phyloP scores from a whole-genome alignment of 352 stramenopile genomes.

The Globisporangium alternatum region DNA sequence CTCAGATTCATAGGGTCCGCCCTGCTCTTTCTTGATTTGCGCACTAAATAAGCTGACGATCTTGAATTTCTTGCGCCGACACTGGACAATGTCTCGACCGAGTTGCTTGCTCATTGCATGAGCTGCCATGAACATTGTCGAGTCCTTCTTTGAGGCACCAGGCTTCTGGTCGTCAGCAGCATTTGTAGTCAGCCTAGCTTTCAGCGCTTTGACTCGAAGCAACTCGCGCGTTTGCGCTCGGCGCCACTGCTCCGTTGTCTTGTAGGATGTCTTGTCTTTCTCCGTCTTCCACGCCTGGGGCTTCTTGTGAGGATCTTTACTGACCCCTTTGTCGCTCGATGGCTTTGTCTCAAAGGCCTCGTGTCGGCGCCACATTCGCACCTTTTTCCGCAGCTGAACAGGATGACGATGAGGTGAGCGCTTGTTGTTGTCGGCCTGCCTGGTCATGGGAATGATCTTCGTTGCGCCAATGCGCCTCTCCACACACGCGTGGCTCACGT shows the following conservation, averaged over 20 bases:
- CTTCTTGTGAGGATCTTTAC: neutral
- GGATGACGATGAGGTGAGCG: neutral
- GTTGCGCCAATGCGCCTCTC: slow-evolving; percentile 27
- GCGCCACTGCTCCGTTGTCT: slow-evolving; percentile 19
- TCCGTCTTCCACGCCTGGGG: neutral
- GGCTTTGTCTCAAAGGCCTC: neutral
- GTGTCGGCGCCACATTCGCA: slow-evolving; percentile 11
- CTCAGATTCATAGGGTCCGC: neutral
- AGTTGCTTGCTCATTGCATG: slow-evolving; percentile 24
- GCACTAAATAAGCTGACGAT: slow-evolving; percentile 10
- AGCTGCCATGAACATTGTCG: neutral
- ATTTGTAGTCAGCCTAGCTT: neutral
- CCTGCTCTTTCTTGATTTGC: slow-evolving; percentile 2
- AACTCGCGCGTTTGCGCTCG: slow-evolving; percentile 11
- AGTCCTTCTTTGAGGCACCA: neutral
- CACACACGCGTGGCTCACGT: slow-evolving; percentile 23
- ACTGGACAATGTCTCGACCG: slow-evolving; percentile 24
- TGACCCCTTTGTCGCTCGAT: neutral
- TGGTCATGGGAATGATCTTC: slow-evolving; percentile 23
- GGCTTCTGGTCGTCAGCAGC: neutral
- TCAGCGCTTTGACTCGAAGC: neutral
- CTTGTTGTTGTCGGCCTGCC: neutral
- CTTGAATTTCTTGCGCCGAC: slow-evolving; percentile 14
- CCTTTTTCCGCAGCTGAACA: neutral
- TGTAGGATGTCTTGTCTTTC: slow-evolving; percentile 1